Conservation (phyloP, 1,284 basidiomycete genomes). For the Leccinum laetum region DNA sequence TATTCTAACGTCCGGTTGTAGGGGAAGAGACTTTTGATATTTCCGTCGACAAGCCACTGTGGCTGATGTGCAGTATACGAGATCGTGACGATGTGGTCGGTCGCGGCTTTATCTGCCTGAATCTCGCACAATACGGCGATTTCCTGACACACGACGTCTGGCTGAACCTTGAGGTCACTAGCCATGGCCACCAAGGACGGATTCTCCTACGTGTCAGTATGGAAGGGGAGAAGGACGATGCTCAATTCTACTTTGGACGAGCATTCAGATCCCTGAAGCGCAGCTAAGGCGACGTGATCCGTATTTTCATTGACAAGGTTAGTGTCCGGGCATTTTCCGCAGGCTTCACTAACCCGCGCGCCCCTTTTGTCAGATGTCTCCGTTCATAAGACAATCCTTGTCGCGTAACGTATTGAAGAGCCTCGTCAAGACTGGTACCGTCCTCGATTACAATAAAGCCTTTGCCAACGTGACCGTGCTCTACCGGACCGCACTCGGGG, state of each 20-base stretch:
- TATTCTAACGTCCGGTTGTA: constrained; percentile 29
- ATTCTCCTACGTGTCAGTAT: constrained; percentile 91
- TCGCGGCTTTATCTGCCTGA: constrained; percentile 89
- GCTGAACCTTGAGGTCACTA: constrained; percentile 81
- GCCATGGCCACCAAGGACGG: constrained; percentile 59
- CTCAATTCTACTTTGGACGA: constrained; percentile 96
- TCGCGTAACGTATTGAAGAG: constrained; percentile 79
- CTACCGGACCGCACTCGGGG: constrained; percentile 74
- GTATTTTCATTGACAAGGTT: constrained; percentile 97
- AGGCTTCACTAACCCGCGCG: not conserved
- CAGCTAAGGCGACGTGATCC: constrained; percentile 95
- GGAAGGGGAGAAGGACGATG: constrained; percentile 99
- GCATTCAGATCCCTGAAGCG: constrained; percentile 95
- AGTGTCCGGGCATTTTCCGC: constrained; percentile 18
- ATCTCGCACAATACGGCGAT: constrained; percentile 88
- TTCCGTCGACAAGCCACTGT: constrained; percentile 85
- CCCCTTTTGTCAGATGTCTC: constrained; percentile 73
- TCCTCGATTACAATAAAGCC: constrained; percentile 83
- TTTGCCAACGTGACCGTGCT: constrained; percentile 79
- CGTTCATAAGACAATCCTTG: constrained; percentile 89
- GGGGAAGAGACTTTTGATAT: constrained; percentile 98
- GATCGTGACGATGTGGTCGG: constrained; percentile 93
- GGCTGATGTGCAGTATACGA: constrained; percentile 96
- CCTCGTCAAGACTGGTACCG: constrained; percentile 66
- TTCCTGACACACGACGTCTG: constrained; percentile 91